Conservation (phyloP, 495 filamentous ascomycete genomes). For the Hypoxylon cercidicola region DNA sequence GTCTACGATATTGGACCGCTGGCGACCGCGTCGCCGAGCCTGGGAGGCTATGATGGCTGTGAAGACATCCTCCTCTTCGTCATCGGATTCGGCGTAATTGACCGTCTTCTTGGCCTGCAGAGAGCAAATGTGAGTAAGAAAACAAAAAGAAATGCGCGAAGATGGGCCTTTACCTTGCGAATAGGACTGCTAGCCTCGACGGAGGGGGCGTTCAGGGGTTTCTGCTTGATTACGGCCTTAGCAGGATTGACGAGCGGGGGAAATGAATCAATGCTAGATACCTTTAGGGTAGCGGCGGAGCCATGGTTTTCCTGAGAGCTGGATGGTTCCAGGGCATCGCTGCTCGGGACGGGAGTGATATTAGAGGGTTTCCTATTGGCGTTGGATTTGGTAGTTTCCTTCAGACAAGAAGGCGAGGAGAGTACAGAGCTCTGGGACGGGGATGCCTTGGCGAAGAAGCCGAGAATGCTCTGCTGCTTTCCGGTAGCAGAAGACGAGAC, state of each 20-base stretch:
- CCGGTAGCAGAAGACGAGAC: constrained; percentile 46
- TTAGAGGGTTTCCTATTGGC: constrained; percentile 57
- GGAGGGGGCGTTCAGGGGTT: constrained; percentile 28
- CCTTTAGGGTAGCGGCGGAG: constrained; percentile 54
- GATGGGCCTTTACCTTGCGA: constrained; percentile 60
- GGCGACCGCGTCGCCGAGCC: constrained; percentile 44
- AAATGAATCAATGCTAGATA: constrained; percentile 53
- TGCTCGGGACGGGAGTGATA: constrained; percentile 82
- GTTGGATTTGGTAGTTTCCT: constrained; percentile 59
- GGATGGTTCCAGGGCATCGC: constrained; percentile 68
- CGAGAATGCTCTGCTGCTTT: constrained; percentile 84
- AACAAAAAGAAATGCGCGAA: not conserved
- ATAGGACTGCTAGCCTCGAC: constrained; percentile 65
- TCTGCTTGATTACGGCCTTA: constrained; percentile 51
- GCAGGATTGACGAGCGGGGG: constrained; percentile 48
- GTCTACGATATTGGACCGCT: constrained; percentile 51
- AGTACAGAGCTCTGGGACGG: constrained; percentile 43
- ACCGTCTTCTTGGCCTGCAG: constrained; percentile 63
- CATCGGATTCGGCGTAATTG: constrained; percentile 74
- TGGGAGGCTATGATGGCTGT: constrained; percentile 52
- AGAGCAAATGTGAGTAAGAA: constrained; percentile 16
- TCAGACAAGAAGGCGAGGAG: constrained; percentile 54
- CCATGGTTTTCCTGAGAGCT: constrained; percentile 67
- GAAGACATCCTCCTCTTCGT: constrained; percentile 69
- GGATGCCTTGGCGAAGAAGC: constrained; percentile 79